phyloP scores from a whole-genome alignment of 2,329 filamentous ascomycete genomes.

The Exophiala viscosa region DNA sequence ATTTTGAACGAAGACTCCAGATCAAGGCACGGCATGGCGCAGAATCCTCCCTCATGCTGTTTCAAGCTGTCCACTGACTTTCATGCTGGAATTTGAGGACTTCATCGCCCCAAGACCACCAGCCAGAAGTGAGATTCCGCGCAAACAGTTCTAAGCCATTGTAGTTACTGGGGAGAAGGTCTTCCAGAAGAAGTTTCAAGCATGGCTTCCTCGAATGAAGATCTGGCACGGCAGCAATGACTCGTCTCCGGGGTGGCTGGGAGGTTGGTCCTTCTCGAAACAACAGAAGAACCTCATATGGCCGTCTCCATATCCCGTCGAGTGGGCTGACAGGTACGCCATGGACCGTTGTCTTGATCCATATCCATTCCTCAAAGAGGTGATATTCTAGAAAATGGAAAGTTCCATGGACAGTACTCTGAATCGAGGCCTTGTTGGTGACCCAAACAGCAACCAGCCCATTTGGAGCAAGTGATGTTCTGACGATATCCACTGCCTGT shows the following conservation, averaged over 20 bases:
- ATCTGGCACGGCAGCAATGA: conserved; percentile 59
- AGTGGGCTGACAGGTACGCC: conserved; percentile 53
- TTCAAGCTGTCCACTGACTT: conserved; percentile 12
- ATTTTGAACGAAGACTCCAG: no score
- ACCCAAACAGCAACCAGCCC: conserved; percentile 58
- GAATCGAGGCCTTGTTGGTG: conserved; percentile 55
- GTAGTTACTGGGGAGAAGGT: conserved; percentile 39
- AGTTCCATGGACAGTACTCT: conserved; percentile 45
- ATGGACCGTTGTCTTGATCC: conserved; percentile 56
- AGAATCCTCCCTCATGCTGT: no score
- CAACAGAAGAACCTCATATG: conserved; percentile 58
- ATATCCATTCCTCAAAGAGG: conserved; percentile 60
- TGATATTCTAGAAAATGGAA: conserved; percentile 48
- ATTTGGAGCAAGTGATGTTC: conserved; percentile 38
- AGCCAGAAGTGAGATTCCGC: conserved; percentile 56
- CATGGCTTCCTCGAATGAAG: conserved; percentile 64
- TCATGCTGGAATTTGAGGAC: conserved; percentile 55
- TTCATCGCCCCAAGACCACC: conserved; percentile 62
- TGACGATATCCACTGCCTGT: conserved; percentile 45
- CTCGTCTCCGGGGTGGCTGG: conserved; percentile 41
- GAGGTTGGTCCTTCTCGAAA: conserved; percentile 34
- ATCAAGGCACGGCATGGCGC: no score
- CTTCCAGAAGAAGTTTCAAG: conserved; percentile 53
- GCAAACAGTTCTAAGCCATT: conserved; percentile 59
- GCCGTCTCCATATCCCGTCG: conserved; percentile 55